Evolutionary conservation across 257 asterid species (phyloP), one percentile per base, ranked within the genome.

Genomic region (Solanum pinnatisectum): DNA sequence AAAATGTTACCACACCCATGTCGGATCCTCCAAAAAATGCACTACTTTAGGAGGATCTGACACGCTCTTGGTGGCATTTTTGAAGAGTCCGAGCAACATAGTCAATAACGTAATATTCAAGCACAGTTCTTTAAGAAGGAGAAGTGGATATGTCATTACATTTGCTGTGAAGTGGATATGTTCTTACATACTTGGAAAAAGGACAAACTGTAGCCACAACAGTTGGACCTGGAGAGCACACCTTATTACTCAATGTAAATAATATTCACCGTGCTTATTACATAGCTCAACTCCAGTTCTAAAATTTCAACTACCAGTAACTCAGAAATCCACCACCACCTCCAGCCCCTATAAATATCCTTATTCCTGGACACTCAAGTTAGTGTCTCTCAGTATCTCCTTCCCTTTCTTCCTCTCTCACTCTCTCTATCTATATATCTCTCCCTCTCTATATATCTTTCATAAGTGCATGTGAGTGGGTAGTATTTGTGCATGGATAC

Each of bases 181-280:
- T 88, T 90, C 91, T 87, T 88, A 88, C 87, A 93, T 86, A 92
- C 89, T 91, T 87, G 91, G 96, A 86, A 92, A 93, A 92, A 86
- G 91, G 92, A 92, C 94, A 92, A 91, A 82, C 91, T 72, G 70
- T 90, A 89, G 68, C 87, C 87, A 87, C 77, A 90, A 86, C 89
- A 90, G 88, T 86, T 86, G 86, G 90, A 40, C 78, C 84, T 89
- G 88, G 90, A 89, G 92, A 88, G 39, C 78, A 36, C 84, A 14
- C 88, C 39, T 87, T 90, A 88, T 87, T 81, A 87, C 83, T 88
- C 71, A 91, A 86, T 85, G 86, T 91, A 93, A 76, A 84, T 87
- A 87, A 89, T 36, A 70, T 76, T 88, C 88, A 86, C 71, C 15
- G 71, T 88, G 88, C 88, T 82, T 68, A 79, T 86, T 86, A 67